phyloP scores from a whole-genome alignment of 306 rosid genomes.

The Prunus davidiana region DNA sequence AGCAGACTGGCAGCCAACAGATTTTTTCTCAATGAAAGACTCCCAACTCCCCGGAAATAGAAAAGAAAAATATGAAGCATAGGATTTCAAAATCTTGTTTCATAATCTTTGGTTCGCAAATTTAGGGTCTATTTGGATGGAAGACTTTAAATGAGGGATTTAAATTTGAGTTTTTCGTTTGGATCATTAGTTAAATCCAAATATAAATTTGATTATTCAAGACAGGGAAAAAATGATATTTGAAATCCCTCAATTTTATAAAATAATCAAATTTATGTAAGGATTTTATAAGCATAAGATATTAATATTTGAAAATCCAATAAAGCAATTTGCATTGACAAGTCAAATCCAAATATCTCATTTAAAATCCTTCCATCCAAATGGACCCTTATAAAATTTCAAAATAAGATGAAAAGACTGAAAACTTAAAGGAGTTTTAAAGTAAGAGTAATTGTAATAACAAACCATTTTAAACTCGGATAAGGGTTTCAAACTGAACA shows the following conservation, averaged over 20 bases:
- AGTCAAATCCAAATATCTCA: conserved; percentile 1
- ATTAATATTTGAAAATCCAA: neutral
- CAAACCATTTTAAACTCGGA: neutral
- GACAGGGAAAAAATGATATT: neutral
- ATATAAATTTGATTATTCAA: neutral
- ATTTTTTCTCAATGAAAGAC: neutral
- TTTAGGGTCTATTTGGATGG: neutral
- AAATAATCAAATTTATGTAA: neutral
- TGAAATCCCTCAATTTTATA: neutral
- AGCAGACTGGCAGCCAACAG: neutral
- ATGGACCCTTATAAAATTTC: neutral
- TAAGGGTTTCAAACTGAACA: neutral
- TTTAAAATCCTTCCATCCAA: neutral
- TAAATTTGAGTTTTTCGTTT: neutral
- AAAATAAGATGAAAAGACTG: neutral
- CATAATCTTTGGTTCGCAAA: neutral
- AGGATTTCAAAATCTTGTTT: neutral
- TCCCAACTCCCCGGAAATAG: neutral
- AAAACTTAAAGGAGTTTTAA: neutral
- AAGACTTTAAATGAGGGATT: neutral
- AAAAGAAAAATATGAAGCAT: neutral
- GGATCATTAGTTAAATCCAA: neutral
- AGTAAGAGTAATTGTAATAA: neutral
- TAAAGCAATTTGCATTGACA: neutral
- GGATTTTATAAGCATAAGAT: neutral